Evolutionary conservation across 2,329 filamentous ascomycete genomes (phyloP).

Genomic region (Paraphaeosphaeria minitans): DNA sequence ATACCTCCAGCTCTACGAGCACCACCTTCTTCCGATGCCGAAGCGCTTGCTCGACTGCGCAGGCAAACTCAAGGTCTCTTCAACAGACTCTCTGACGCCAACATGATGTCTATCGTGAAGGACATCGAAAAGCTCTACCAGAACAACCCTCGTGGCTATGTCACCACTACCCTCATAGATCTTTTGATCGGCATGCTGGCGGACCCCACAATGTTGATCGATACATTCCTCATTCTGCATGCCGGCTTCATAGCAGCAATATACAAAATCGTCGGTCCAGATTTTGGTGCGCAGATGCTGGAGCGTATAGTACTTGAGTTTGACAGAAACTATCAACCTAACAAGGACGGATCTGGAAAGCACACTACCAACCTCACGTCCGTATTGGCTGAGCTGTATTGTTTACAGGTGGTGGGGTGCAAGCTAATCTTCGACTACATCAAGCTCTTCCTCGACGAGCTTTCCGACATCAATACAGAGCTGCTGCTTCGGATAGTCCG

Average conservation of each 20-base stretch:
- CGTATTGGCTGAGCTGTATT: constrained; percentile 85
- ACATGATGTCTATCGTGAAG: constrained; percentile 79
- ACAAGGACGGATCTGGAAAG: constrained; percentile 45
- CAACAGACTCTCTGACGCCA: constrained; percentile 91
- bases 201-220: constrained; percentile 77
- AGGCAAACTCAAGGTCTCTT: constrained; percentile 86
- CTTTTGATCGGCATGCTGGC: constrained; percentile 79
- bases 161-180: constrained; percentile 79
- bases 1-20: constrained; percentile 83
- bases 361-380: constrained; percentile 81
- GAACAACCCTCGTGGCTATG: constrained; percentile 82
- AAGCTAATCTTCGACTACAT: constrained; percentile 91
- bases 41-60: constrained; percentile 70
- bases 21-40: constrained; percentile 65
- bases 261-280: constrained; percentile 84
- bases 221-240: constrained; percentile 88
- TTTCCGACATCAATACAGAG: constrained; percentile 88
- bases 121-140: constrained; percentile 85
- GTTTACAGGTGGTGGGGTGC: constrained; percentile 84
- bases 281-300: constrained; percentile 86
- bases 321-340: constrained; percentile 63
- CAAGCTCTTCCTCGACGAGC: constrained; percentile 71
- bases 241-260: constrained; percentile 87
- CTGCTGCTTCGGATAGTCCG: constrained; percentile 83
- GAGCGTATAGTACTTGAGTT: constrained; percentile 79